Evolutionary conservation across 495 filamentous ascomycete species (phyloP).

Genomic region (Baudoinia panamericana): DNA sequence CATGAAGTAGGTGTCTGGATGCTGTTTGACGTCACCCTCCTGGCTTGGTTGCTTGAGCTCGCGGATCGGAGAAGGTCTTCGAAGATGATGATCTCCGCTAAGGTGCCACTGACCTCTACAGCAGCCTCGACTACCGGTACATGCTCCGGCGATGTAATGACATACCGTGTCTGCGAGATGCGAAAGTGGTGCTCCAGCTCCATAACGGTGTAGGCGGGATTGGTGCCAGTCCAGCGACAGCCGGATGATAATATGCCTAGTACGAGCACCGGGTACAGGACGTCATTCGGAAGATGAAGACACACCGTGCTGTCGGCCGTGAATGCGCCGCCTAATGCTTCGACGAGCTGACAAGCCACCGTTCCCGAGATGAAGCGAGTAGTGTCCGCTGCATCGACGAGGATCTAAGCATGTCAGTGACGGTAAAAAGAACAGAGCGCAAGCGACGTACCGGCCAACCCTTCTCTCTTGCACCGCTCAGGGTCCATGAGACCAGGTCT

Average conservation of each 20-base stretch:
- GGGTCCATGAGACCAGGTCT: too few relatives aligned
- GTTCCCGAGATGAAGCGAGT: slow-evolving; percentile 7
- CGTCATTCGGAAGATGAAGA: slow-evolving; percentile 20
- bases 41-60: background rate
- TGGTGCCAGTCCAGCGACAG: slow-evolving; percentile 21
- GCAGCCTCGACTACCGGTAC: slow-evolving; percentile 6
- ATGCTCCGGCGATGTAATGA: slow-evolving; percentile 15
- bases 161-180: slow-evolving; percentile 11
- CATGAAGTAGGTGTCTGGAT: too few relatives aligned
- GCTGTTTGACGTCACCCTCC: too few relatives aligned
- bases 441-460: too few relatives aligned
- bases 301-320: slow-evolving; percentile 16
- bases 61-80: slow-evolving; percentile 8
- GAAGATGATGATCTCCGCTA: slow-evolving; percentile 14
- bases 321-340: slow-evolving; percentile 8
- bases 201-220: slow-evolving; percentile 20
- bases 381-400: slow-evolving; percentile 17
- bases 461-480: too few relatives aligned
- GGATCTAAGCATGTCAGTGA: slow-evolving; percentile 10
- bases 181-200: slow-evolving; percentile 22
- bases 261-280: slow-evolving; percentile 22
- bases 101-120: background rate
- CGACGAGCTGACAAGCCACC: slow-evolving; percentile 5
- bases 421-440: too few relatives aligned
- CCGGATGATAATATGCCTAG: slow-evolving; percentile 17